phyloP scores from a whole-genome alignment of 2,329 filamentous ascomycete species.

The Helotiales sp. region DNA sequence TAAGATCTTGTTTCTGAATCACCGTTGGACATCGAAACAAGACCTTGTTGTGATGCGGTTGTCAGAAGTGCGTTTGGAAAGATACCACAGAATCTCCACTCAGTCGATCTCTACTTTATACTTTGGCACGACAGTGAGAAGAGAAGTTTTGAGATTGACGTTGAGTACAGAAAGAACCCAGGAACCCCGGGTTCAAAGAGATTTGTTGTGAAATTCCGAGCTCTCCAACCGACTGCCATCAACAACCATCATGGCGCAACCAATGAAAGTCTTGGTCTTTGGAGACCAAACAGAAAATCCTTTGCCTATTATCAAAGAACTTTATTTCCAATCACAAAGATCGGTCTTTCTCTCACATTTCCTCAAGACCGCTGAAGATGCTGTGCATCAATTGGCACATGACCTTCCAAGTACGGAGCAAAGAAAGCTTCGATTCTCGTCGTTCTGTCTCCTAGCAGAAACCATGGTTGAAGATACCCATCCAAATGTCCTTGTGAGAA shows the following conservation, averaged over 20 bases:
- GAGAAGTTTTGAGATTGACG: not conserved
- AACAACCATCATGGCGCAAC: not conserved
- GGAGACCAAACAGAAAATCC: not conserved
- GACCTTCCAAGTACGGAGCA: not conserved
- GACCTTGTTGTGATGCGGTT: not conserved
- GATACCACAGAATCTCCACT: not conserved
- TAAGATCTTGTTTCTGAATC: not conserved
- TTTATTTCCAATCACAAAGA: not conserved
- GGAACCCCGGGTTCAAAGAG: not conserved
- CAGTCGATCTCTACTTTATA: not conserved
- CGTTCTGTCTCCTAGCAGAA: not conserved
- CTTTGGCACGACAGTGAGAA: not conserved
- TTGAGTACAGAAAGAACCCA: not conserved
- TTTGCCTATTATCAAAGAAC: not conserved
- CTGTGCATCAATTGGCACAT: not conserved
- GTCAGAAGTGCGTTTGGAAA: not conserved
- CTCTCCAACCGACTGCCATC: not conserved
- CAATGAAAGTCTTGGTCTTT: conserved; percentile 1
- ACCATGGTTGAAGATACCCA: not conserved
- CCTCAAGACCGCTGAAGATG: conserved; percentile 1
- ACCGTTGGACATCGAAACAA: not conserved
- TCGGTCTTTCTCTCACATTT: not conserved
- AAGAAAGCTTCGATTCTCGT: not conserved
- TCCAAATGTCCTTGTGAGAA: not conserved
- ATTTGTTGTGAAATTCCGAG: not conserved